Conservation (phyloP, 805 yeast genomes). For the Hanseniaspora nectarophila region DNA sequence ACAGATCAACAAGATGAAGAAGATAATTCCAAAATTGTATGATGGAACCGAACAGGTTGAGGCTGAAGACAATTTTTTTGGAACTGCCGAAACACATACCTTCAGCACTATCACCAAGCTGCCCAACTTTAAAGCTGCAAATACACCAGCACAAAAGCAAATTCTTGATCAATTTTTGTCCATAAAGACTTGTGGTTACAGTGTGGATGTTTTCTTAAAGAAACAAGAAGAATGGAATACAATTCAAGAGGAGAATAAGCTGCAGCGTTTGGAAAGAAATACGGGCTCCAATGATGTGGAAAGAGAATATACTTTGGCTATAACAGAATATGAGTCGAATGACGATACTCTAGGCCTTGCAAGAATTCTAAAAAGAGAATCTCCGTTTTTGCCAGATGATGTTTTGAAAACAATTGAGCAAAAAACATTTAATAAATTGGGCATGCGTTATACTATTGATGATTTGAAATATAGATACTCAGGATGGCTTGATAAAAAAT, state of each 20-base stretch:
- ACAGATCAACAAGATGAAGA: background rate
- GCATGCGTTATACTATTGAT: slow-evolving; percentile 1
- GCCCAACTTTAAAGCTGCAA: background rate
- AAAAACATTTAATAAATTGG: background rate
- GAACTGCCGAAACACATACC: background rate
- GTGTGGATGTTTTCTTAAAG: background rate
- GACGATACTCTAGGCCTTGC: slow-evolving; percentile 1
- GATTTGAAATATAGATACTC: background rate
- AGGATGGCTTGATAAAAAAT: background rate
- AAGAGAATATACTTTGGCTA: background rate
- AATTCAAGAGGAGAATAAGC: background rate
- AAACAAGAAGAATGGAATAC: background rate
- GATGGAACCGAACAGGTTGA: background rate
- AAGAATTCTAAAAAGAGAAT: background rate
- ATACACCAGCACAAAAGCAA: background rate
- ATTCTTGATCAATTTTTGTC: background rate
- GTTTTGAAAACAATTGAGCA: background rate
- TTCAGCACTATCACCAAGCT: background rate
- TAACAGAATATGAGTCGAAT: background rate
- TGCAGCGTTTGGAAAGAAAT: background rate
- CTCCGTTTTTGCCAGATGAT: slow-evolving; percentile 6
- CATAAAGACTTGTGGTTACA: background rate
- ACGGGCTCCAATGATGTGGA: background rate
- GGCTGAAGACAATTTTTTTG: background rate
- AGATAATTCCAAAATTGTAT: background rate